Base-by-base conservation (phyloP, 129 eudicot species). In the Kitagawia praeruptora region DNA sequence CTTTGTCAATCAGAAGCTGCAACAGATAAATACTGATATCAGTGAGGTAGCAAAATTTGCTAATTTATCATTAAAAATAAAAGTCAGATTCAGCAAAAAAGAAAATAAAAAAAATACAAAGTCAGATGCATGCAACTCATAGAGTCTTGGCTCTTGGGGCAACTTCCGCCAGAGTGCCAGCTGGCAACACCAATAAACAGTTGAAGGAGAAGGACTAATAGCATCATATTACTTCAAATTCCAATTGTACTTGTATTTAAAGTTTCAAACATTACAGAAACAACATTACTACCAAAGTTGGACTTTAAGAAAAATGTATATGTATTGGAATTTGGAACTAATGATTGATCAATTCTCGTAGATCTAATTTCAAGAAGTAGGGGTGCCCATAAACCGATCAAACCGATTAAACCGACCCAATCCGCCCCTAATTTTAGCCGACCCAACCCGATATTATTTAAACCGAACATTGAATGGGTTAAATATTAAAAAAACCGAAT, bases 1-100 rank as follows among this genome's bases (percentile, higher is more conserved):
- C 89, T 84, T 87, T 76, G 75, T 95, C 97, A 51, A 95, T 87
- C 56, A 80, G 79, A 42, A 95, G 85, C 99, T 95, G 89, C 79
- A 45, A 38, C 78, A 74, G 77, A 81, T 34, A 74, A 58, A 75
- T 76, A 78, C 23, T 0, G 56, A 46, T 70, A 46, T 77, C 61
- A 31, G 69, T 53, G 13, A n/a, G 34, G 78, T 61, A 77, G 44
- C 28, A 23, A 78, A 21, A 14, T 6, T 6, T 21, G 21, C 25
- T 25, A 80, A 51, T 0, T 34, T 21, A 7, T 54, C n/a, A 80
- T 41, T n/a, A n/a, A 73, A 9, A 42, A 31, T 31, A 28, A 23
- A 12, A 67, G 73, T 67, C 73, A 14, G 23, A 31, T 67, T 34
- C 37, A 34, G 37, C 37, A 34, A 34, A 34, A 34, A 34, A 34